Conservation (phyloP, 2,329 filamentous ascomycete species). For the Venturia aucupariae region DNA sequence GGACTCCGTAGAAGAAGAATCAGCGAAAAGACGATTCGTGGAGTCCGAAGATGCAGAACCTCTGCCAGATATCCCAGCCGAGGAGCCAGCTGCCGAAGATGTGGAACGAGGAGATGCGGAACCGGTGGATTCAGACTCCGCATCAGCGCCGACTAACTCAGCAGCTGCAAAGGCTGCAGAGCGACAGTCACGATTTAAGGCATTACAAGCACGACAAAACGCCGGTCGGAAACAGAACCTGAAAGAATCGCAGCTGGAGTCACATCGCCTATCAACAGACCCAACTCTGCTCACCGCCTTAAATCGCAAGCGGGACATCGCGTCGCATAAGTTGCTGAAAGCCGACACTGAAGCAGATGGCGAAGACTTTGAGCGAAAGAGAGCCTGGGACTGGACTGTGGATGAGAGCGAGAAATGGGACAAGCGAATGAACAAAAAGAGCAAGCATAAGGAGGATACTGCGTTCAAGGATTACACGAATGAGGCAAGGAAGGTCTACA, state of each 20-base stretch:
- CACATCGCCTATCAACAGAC: constrained; percentile 68
- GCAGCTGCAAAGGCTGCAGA: constrained; percentile 44
- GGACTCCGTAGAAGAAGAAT: constrained; percentile 9
- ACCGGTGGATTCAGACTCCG: neutral
- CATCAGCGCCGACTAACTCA: neutral
- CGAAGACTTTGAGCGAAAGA: constrained; percentile 93
- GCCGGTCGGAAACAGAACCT: constrained; percentile 59
- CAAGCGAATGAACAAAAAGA: constrained; percentile 77
- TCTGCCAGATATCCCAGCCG: neutral
- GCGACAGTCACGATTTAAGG: constrained; percentile 74
- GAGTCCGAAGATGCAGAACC: constrained; percentile 5
- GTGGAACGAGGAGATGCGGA: neutral
- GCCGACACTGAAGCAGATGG: constrained; percentile 77
- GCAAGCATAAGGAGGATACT: constrained; percentile 69
- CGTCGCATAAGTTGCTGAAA: constrained; percentile 86
- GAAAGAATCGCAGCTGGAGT: constrained; percentile 75
- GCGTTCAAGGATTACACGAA: constrained; percentile 83
- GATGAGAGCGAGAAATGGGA: constrained; percentile 96
- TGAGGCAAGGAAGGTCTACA: constrained; percentile 88
- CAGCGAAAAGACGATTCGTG: constrained; percentile 13
- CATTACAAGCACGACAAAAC: constrained; percentile 62
- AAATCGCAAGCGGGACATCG: constrained; percentile 78
- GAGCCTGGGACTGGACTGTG: constrained; percentile 96
- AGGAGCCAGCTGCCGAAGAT: neutral
- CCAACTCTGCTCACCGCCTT: constrained; percentile 67